Evolutionary conservation across 768 basidiomycete species (phyloP), one percentile per base, ranked within the genome.

Genomic region (Thelephora ganbajun): DNA sequence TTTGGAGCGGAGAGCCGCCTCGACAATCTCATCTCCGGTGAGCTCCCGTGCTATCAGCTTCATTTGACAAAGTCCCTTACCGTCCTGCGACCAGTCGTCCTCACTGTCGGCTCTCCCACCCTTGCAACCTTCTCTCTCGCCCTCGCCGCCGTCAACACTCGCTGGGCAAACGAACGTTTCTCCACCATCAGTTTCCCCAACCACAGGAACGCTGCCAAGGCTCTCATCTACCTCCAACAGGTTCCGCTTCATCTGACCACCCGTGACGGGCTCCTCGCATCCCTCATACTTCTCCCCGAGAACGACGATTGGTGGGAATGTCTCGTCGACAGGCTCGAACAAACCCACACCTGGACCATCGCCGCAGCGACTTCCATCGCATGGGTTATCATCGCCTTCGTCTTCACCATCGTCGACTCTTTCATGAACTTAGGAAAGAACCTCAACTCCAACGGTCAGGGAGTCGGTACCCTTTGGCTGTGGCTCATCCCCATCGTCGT

Each of bases 61-160:
- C 9, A 5, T 41, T 22, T 41, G 9, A 41, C 4, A 7, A 4
- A 11, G 7, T 14, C 22, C 14, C 22, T 41, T 14, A 14, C 16
- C 39, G 2, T 30, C 26, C 4, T 30, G 26, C 9, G n/a, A 7
- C 39, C 22, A 41, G 63, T 66, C 16, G 12, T 74, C 6, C 57
- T 74, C 33, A 66, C 69, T 1, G 53, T 74, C 20, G 72, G 72
- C 0, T 71, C 69, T 0, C 72, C 72, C 0, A 55, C 56, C 2
- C 64, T 74, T 3, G 69, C 72, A 0, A 67, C 64, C 3, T 74
- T 72, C 52, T 72, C 72, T 1, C 47, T 74, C 7, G 62, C 53
- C 16, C 22, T 74, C 14, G 69, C 71, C 11, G 62, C 69, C 4
- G 61, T 72, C 14, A 72, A 71, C 48, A 54, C 60, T n/a, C 60